A percentile compares a stretch with the other conserved stretches of the same genome.
phyloP scores from a whole-genome alignment of 2,329 filamentous ascomycete genomes.

The Monosporascus sp. region DNA sequence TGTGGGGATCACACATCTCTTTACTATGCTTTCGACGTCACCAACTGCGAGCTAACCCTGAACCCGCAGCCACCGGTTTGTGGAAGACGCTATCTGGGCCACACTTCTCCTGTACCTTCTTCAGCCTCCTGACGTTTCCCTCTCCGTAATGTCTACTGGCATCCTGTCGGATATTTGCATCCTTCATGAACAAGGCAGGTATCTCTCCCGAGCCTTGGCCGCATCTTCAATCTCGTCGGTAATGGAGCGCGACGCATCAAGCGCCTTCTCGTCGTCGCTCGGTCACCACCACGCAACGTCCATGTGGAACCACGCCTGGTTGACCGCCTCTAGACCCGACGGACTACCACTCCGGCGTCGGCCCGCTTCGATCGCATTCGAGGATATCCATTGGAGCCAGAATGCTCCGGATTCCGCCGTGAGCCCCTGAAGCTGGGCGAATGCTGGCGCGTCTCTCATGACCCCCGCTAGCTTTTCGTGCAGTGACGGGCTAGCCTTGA shows the following conservation, averaged over 20 bases:
- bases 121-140: constrained; percentile 15
- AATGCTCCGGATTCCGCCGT: constrained; percentile 24
- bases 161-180: constrained; percentile 15
- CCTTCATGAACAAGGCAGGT: constrained; percentile 22
- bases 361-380: constrained; percentile 21
- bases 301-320: constrained; percentile 25
- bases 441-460: constrained; percentile 18
- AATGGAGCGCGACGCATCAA: constrained; percentile 23
- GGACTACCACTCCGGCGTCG: constrained; percentile 23
- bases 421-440: constrained; percentile 17
- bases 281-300: constrained; percentile 21
- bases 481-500: constrained; percentile 18
- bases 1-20: too few relatives aligned
- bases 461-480: constrained; percentile 17
- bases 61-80: constrained; percentile 16
- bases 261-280: constrained; percentile 15
- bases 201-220: constrained; percentile 9
- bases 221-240: constrained; percentile 10
- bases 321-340: constrained; percentile 21
- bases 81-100: constrained; percentile 17
- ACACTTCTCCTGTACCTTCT: constrained; percentile 13
- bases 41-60: constrained; percentile 8
- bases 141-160: constrained; percentile 20
- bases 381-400: constrained; percentile 26
- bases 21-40: too few relatives aligned